Evolutionary conservation across 225 moss, liverwort and hornwort genomes (phyloP), one percentile per base, ranked within the genome.

Genomic region (Marchantia polymorpha): DNA sequence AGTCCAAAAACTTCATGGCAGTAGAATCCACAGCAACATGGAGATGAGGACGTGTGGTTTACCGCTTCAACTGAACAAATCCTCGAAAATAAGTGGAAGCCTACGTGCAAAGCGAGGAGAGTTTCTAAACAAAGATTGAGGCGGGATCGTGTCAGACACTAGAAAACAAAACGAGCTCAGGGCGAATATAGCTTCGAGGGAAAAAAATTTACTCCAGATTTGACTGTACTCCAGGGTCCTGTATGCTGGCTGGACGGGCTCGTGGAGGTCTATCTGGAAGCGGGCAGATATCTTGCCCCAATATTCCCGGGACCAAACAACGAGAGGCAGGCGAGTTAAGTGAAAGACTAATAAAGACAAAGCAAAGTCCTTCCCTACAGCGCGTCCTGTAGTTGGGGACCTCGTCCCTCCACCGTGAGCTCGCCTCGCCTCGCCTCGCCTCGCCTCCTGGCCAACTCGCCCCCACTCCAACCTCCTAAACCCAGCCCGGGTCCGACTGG

Each of bases 261-360:
- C 67, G 67, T 67, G n/a, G 67, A 25, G 67, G 27, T 67, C n/a
- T 67, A 10, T 67, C 12, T 67, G 67, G 30, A 67, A 67, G 67
- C 67, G 67, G 67, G 67, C 67, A 30, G 30, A 67, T 67, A 13
- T 67, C 29, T 4, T 67, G 30, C n/a, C 30, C 30, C 56, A 27
- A 30, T 30, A 17, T 67, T 67, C 67, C 10, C 30, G 67, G 67
- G 15, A 2, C 13, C 39, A 39, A 39, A 39, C 2, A 39, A 39
- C 39, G 39, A 39, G 39, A 39, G 39, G 3, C 12, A 6, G 31
- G 25, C 0, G 10, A 66, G 29, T 23, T 17, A 60, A 16, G 0
- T 22, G 14, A 20, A 17, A 60, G 15, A 17, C 17, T 7, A 7
- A 16, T 22, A 60, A 60, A 0, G 60, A 60, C 60, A 60, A 60